These are phyloP conservation scores for Fomitopsis serialis DNA, from an alignment of 768 basidiomycete species.

Conservation along the genomic window DNA sequence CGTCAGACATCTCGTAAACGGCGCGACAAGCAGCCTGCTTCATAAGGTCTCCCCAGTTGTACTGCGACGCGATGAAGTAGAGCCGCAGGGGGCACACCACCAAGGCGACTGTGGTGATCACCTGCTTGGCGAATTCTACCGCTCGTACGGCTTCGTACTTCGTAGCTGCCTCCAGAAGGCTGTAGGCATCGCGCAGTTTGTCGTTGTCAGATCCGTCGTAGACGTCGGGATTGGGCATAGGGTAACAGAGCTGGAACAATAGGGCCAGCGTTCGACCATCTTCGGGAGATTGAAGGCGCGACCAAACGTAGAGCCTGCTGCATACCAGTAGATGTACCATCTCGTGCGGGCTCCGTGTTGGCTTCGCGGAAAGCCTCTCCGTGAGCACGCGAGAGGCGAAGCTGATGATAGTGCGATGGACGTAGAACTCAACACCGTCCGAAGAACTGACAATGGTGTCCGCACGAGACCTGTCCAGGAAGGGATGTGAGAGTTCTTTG, in stretches of 20 bases:
- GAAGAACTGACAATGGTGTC: constrained; percentile 23
- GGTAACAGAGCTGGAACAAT: not conserved
- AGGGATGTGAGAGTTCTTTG: not conserved
- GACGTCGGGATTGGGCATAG: not conserved
- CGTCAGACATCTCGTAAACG: not conserved
- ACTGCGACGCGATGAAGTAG: too few species aligned
- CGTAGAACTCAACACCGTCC: constrained; percentile 20
- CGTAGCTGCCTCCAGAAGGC: not conserved
- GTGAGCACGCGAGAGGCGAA: constrained; percentile 19
- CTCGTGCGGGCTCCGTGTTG: too few species aligned
- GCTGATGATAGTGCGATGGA: constrained; percentile 19
- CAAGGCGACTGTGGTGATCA: too few species aligned
- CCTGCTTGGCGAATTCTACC: too few species aligned
- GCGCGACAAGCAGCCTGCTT: not conserved
- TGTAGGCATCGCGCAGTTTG: not conserved
- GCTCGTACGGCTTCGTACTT: not conserved
- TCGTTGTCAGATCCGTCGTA: not conserved
- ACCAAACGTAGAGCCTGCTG: too few species aligned
- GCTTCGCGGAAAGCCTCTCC: too few species aligned
- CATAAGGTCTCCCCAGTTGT: too few species aligned
- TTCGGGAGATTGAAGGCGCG: not conserved
- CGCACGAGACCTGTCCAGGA: not conserved
- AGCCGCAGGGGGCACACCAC: too few species aligned
- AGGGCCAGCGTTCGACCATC: not conserved
- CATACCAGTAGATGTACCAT: too few species aligned